A percentile compares a stretch with the other conserved stretches of the same genome.
phyloP scores from a whole-genome alignment of 345 rosid genomes.

The Acer saccharum region DNA sequence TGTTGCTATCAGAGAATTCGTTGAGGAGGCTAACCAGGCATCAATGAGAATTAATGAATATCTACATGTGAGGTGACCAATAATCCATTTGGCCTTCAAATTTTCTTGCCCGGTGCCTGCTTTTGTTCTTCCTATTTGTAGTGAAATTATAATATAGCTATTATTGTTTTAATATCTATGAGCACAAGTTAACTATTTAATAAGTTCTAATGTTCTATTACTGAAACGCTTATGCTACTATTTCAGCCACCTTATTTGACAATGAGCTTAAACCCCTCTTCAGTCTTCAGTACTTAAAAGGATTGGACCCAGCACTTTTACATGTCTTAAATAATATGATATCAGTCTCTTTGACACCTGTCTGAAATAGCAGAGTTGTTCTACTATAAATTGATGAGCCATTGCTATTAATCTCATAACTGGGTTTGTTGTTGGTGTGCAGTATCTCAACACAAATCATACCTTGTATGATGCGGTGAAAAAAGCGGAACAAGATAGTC shows the following conservation, averaged over 20 bases:
- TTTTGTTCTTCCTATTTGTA: constrained; percentile 12
- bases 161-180: too few relatives aligned
- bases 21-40: constrained; percentile 88
- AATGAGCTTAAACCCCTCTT: neutral
- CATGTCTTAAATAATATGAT: neutral
- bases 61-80: constrained; percentile 99
- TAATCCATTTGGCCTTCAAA: constrained; percentile 30
- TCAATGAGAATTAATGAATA: constrained; percentile 82
- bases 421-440: constrained; percentile 24
- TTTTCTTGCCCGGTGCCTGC: constrained; percentile 2
- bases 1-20: constrained; percentile 62
- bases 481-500: constrained; percentile 72
- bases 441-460: constrained; percentile 87
- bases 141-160: neutral
- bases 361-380: neutral
- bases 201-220: neutral
- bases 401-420: constrained; percentile 10
- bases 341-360: neutral
- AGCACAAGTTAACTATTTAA: neutral
- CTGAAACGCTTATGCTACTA: neutral
- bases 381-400: constrained; percentile 3
- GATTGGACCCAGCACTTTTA: neutral
- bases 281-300: neutral
- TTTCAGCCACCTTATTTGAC: neutral
- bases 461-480: constrained; percentile 79